Base-by-base conservation (phyloP, 2,329 filamentous ascomycete species). In the Cyphellophora attinorum region DNA sequence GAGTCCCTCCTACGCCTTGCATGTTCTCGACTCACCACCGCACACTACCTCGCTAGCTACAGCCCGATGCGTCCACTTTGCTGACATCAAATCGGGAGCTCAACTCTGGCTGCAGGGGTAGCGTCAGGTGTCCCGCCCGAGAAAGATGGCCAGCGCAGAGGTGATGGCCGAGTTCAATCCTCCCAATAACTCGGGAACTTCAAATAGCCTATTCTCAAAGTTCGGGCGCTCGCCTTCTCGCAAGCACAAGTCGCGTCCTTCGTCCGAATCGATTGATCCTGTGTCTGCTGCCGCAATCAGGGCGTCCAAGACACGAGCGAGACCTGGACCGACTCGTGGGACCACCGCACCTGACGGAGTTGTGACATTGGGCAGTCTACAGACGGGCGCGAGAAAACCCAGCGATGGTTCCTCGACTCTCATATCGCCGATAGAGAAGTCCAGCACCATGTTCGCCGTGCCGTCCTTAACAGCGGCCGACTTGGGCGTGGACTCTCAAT, bases 201-300 rank as follows among this genome's bases (percentile, higher is more conserved):
- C 29, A 17, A 31, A 14, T 3, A 16, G 38, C 25, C 45, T 49
- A 25, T 39, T 49, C 21, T 44, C 45, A 29, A 49, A 49, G 33
- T 42, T 49, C 16, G 41, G 40, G 11, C 41, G 45, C 39, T 47
- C 46, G 4, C 46, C 46, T 29, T 45, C 42, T 25, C 38, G 41
- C 28, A 38, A 39, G 29, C 46, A 48, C 38, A 45, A 42, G 30
- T 39, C 46, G 28, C 39, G 43, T 15, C 40, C 40, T 34, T 43
- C 40, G 12, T 43, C 40, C 37, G 35, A 19, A 11, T 46, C 44
- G 23, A 36, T 46, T 14, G 44, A 46, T 39, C 37, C 36, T 11
- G 19, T 17, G 15, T 6, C 5, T 10, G 18, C 17, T n/a, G 11
- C 29, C 12, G 19, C 29, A 3, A 10, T 19, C 18, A 31, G 6